These are phyloP conservation scores for Tuber borchii DNA, from an alignment of 495 filamentous ascomycete genomes.

Conservation along the genomic window DNA sequence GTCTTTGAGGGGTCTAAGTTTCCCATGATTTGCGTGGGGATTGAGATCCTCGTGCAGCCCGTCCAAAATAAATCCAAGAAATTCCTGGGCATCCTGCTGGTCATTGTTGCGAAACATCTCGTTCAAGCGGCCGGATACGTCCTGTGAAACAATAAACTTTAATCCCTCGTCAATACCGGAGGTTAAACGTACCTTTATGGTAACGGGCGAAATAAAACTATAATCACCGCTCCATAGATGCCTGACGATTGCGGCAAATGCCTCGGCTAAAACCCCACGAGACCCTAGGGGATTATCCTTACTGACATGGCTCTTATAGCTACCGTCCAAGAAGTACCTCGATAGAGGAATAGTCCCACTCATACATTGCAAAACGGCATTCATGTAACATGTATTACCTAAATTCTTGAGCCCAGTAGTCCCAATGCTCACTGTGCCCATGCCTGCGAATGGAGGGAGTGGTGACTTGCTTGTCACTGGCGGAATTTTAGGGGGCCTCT, in stretches of 20 bases:
- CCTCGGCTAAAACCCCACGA: conserved; percentile 69
- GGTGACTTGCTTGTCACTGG: conserved; percentile 11
- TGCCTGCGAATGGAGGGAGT: conserved; percentile 30
- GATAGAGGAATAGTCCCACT: conserved; percentile 67
- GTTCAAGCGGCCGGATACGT: conserved; percentile 40
- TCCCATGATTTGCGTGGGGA: conserved; percentile 54
- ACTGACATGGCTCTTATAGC: conserved; percentile 47
- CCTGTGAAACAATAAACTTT: conserved; percentile 41
- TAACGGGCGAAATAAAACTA: conserved; percentile 52
- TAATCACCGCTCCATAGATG: conserved; percentile 64
- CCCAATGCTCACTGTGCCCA: conserved; percentile 35
- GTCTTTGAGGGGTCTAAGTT: conserved; percentile 54
- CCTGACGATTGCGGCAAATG: conserved; percentile 66
- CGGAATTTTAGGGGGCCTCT: conserved; percentile 37
- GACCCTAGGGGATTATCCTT: conserved; percentile 60
- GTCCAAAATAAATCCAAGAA: conserved; percentile 65
- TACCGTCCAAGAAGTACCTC: conserved; percentile 59
- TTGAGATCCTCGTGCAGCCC: conserved; percentile 72
- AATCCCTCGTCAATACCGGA: conserved; percentile 29
- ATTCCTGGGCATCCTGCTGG: conserved; percentile 76
- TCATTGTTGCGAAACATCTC: conserved; percentile 48
- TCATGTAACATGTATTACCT: conserved; percentile 83
- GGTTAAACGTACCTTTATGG: conserved; percentile 54
- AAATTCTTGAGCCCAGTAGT: conserved; percentile 72
- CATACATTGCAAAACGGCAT: conserved; percentile 76